Evolutionary conservation across 2,329 filamentous ascomycete species (phyloP), one percentile per base, ranked within the genome.

Genomic region (Pseudopyricularia javanii): DNA sequence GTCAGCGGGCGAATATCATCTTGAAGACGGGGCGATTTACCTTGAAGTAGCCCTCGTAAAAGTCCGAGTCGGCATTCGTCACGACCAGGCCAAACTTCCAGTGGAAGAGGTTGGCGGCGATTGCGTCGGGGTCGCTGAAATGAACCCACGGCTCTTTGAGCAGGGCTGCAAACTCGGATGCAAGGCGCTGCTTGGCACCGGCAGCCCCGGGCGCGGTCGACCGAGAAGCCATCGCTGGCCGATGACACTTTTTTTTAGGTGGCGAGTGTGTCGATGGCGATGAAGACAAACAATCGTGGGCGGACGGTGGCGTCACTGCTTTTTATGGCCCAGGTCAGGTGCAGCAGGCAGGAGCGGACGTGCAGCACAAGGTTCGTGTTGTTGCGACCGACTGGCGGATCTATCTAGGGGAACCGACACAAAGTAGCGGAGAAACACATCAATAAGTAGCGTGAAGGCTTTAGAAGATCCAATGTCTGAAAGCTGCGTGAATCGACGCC

Each of bases 141-240:
- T 91, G 82, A 17, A 95, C 86, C 91, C 91, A 98, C 66, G 88
- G 89, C 75, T 96, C 91, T 68, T 93, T 90, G 53, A 81, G 76
- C 40, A 97, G 78, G 47, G 80, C 76, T 68, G 86, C 85, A 71
- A 88, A 83, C 74, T 97, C 91, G 60, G 86, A 86, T 86, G 95
- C 89, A 53, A 97, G 77, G 51, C 94, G 85, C 62, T 88, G 83
- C 69, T 91, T 85, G 34, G 87, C 83, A 59, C 73, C 71, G 51
- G 60, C 62, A 47, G 58, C 56, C 15, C 56, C 52, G 15, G 55
- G 33, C 15, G 48, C 30, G n/a, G 20, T 34, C 14, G 48, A 34
- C 32, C 48, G 28, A 26, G 48, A 50, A 20, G 40, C 40, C 40
- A 45, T 45, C 4, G 20, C 40, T 45, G 40, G 40, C 40, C 24